These are phyloP conservation scores for Meyerozyma athensensis DNA, from an alignment of 1,139 yeast species.

Conservation along the genomic window DNA sequence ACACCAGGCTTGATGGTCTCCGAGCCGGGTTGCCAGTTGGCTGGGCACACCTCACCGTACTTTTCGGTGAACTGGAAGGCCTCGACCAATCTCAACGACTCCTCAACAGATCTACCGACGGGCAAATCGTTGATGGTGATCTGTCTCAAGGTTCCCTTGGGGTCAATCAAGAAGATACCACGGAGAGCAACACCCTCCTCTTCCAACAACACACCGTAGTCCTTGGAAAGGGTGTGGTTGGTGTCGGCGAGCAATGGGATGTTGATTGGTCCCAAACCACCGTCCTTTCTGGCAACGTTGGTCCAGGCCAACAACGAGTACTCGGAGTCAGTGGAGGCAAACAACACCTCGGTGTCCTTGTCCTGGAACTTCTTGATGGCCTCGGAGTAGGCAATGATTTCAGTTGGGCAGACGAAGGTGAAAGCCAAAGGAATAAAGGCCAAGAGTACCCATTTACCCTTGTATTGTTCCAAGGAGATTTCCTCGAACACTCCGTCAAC, in stretches of 20 bases:
- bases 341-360: conserved; percentile 82
- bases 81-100: conserved; percentile 93
- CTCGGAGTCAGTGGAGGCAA: conserved; percentile 98
- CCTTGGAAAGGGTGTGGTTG: conserved; percentile 89
- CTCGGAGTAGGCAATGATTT: conserved; percentile 96
- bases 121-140: conserved; percentile 96
- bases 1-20: conserved; percentile 92
- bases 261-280: conserved; percentile 94
- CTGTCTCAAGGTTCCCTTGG: conserved; percentile 91
- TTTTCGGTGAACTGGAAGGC: conserved; percentile 99
- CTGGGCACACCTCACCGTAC: conserved; percentile 98
- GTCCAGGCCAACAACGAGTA: conserved; percentile 98
- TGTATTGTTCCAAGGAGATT: conserved; percentile 87
- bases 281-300: conserved; percentile 91
- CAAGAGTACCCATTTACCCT: conserved; percentile 95
- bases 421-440: conserved; percentile 98
- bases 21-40: conserved; percentile 98
- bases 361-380: conserved; percentile 86
- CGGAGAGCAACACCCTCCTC: conserved; percentile 96
- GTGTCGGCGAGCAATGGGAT: conserved; percentile 95
- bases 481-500: conserved; percentile 94
- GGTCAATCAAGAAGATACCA: conserved; percentile 97
- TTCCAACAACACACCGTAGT: conserved; percentile 95
- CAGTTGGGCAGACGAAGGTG: conserved; percentile 99
- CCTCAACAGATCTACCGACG: conserved; percentile 98